A percentile compares a stretch with the other conserved stretches of the same genome.
Evolutionary conservation across 257 asterid species (phyloP).

Genomic region (Dorcoceras hygrometricum): DNA sequence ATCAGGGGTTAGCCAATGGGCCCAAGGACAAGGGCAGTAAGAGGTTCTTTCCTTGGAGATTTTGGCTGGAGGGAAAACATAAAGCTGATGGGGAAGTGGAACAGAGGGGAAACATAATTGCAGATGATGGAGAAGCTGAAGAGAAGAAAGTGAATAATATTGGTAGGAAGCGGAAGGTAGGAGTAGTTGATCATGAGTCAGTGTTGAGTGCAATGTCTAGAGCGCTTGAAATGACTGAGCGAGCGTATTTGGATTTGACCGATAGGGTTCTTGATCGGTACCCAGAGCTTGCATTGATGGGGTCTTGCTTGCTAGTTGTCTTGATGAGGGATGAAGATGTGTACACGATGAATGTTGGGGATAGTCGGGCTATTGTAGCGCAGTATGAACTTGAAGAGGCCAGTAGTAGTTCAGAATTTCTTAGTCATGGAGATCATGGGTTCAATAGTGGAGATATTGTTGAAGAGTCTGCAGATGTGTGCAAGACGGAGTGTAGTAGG

Average conservation of each 20-base stretch:
- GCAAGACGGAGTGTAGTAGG: constrained; percentile 40
- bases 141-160: constrained; percentile 39
- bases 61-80: constrained; percentile 70
- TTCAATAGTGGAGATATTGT: constrained; percentile 50
- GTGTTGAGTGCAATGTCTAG: constrained; percentile 88
- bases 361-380: constrained; percentile 95
- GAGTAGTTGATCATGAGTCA: constrained; percentile 71
- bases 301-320: constrained; percentile 87
- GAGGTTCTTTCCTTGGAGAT: constrained; percentile 77
- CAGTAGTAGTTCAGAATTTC: constrained; percentile 34
- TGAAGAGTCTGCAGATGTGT: constrained; percentile 53
- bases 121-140: constrained; percentile 41
- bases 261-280: constrained; percentile 90
- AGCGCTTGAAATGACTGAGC: constrained; percentile 84
- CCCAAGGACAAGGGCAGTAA: constrained; percentile 65
- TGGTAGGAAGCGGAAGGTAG: constrained; percentile 66
- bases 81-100: constrained; percentile 47
- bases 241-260: constrained; percentile 78
- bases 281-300: constrained; percentile 97
- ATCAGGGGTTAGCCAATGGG: constrained; percentile 73
- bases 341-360: constrained; percentile 95
- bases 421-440: constrained; percentile 37
- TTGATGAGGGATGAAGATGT: constrained; percentile 99
- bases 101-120: constrained; percentile 42
- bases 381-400: constrained; percentile 57